Evolutionary conservation across 768 basidiomycete species (phyloP).

Genomic region (Astraeus odoratus): DNA sequence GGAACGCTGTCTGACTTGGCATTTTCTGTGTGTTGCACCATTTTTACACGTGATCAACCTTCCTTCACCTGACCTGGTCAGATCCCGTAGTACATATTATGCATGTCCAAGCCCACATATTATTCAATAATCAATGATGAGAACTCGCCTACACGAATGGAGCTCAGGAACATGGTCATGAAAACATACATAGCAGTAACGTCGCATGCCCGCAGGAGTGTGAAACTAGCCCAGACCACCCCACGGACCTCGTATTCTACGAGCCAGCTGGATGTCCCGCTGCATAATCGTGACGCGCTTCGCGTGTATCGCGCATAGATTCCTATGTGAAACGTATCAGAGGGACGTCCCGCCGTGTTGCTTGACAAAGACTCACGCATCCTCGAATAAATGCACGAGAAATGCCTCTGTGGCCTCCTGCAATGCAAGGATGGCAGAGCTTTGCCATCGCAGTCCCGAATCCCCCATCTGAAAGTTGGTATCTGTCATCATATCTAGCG

Average conservation of each 20-base stretch:
- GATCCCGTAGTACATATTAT: no score
- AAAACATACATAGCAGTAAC: background rate
- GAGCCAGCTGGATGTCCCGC: conserved; percentile 91
- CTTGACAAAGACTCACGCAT: conserved; percentile 66
- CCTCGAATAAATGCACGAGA: conserved; percentile 94
- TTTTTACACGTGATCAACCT: conserved; percentile 13
- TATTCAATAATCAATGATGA: no score
- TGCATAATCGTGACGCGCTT: conserved; percentile 99
- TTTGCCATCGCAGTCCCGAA: conserved; percentile 85
- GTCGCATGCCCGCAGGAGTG: background rate
- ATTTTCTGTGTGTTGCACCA: conserved; percentile 1
- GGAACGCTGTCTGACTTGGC: conserved; percentile 9
- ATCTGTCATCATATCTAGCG: conserved; percentile 82
- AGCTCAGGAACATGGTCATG: background rate
- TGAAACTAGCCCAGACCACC: conserved; percentile 52
- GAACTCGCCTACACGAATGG: background rate
- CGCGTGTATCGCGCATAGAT: conserved; percentile 94
- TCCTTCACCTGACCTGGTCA: no score
- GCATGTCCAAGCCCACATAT: no score
- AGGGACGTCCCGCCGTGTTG: background rate
- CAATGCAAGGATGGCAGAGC: conserved; percentile 84
- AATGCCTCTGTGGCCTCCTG: conserved; percentile 97
- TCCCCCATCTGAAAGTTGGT: conserved; percentile 51
- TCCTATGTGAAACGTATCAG: conserved; percentile 40
- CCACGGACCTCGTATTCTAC: conserved; percentile 91